These are phyloP conservation scores for Fomitopsis schrenkii DNA, from an alignment of 1,284 basidiomycete genomes.

Conservation along the genomic window DNA sequence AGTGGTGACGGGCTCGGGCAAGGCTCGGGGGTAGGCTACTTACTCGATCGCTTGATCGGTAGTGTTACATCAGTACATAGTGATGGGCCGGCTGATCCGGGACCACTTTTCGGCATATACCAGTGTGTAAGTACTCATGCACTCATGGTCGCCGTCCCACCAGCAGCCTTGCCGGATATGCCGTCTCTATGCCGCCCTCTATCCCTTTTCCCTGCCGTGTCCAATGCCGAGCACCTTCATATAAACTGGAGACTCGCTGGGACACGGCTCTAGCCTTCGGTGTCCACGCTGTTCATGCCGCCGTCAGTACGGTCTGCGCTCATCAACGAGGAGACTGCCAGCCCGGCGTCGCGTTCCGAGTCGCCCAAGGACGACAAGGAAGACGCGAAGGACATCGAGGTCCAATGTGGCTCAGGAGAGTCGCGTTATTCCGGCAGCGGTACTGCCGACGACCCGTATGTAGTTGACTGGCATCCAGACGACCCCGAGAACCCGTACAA, in stretches of 20 bases:
- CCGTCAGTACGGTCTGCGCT: background rate
- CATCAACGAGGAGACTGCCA: background rate
- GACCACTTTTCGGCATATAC: background rate
- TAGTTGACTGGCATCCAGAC: slow-evolving; percentile 52
- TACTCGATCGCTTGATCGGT: background rate
- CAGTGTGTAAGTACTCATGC: too few relatives aligned
- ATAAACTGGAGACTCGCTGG: background rate
- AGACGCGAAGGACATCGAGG: background rate
- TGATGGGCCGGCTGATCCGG: background rate
- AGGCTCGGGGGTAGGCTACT: too few relatives aligned
- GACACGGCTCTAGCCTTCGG: background rate
- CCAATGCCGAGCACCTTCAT: background rate
- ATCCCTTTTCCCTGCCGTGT: background rate
- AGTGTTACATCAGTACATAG: too few relatives aligned
- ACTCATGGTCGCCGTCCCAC: background rate
- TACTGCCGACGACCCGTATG: slow-evolving; percentile 45
- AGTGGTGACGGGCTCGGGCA: too few relatives aligned
- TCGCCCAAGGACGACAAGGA: background rate
- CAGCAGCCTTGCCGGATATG: background rate
- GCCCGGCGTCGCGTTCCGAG: background rate
- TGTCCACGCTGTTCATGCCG: background rate
- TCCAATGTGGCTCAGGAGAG: background rate
- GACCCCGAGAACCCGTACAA: slow-evolving; percentile 65
- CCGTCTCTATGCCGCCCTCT: background rate
- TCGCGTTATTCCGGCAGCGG: slow-evolving; percentile 36